Evolutionary conservation across 257 asterid species (phyloP), one percentile per base, ranked within the genome.

Genomic region (Capsicum baccatum): DNA sequence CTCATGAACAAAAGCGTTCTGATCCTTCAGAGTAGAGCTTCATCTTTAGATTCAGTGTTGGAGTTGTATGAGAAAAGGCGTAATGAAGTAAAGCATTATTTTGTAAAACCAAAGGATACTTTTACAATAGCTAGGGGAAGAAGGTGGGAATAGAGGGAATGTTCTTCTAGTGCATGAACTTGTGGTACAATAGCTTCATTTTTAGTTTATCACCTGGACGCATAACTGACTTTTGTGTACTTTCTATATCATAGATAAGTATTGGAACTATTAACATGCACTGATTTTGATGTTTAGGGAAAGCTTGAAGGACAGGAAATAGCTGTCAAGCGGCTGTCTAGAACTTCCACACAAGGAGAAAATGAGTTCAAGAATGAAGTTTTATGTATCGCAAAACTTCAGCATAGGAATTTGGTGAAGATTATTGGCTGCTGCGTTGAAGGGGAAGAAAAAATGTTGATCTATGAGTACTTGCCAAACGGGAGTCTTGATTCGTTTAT

Each of bases 361-460:
- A 79, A 85, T 11, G 93, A 92, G 87, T 90, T 91, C 79, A 91
- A 84, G 89, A 92, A 91, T 56, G 91, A 92, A 79, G 91, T 91
- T 12, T 55, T 57, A 3, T 71, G 84, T 13, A 89, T 88, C 33
- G 88, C 93, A 0, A 86, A 87, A 83, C 92, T 92, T 64, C 93
- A 90, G 82, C 94, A 92, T 11, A 83, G 92, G 16, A 89, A 92
- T 83, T 90, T 90, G 16, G 92, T 92, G 59, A 90, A 81, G 90
- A 88, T 92, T 83, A 82, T 89, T 0, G 93, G 95, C 6, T 92
- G 90, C 73, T 90, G 93, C 86, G 86, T 84, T 47, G 81, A 87
- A 37, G 82, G 66, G 44, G 93, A 83, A 52, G 90, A 92, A 48
- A 89, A 52, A 62, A 89, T 89, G 79, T 63, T 90, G 87, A 84